A percentile compares a stretch with the other conserved stretches of the same genome.
These are phyloP conservation scores for Drechslera avenae DNA, from an alignment of 2,329 filamentous ascomycete genomes.

Conservation along the genomic window DNA sequence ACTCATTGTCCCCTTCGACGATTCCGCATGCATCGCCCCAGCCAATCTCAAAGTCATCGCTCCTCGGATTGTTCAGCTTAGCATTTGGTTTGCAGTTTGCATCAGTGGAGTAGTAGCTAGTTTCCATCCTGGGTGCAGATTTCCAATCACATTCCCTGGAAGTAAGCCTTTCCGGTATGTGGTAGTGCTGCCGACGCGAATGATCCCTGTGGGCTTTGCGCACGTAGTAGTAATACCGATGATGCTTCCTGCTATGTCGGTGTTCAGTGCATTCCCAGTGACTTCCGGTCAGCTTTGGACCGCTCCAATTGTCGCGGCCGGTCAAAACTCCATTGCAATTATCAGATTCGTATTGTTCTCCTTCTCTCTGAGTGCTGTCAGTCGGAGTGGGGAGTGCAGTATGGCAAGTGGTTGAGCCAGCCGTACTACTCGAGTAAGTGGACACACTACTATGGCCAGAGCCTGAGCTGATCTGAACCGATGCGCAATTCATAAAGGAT, in stretches of 20 bases:
- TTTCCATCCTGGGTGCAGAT: too few species aligned
- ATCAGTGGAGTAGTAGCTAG: too few species aligned
- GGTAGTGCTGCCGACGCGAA: too few species aligned
- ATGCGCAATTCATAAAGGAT: slow-evolving; percentile 53
- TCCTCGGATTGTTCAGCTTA: background rate
- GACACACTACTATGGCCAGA: slow-evolving; percentile 5
- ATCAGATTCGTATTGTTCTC: background rate
- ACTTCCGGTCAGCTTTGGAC: slow-evolving; percentile 2
- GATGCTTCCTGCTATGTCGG: slow-evolving; percentile 4
- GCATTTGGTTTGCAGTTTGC: too few species aligned
- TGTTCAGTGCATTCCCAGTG: slow-evolving; percentile 2
- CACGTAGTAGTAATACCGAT: slow-evolving; percentile 1
- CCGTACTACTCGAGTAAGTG: slow-evolving; percentile 1
- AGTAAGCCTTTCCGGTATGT: too few species aligned
- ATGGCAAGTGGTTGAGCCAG: background rate
- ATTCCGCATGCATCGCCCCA: background rate
- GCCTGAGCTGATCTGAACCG: slow-evolving; percentile 45
- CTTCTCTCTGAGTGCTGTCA: background rate
- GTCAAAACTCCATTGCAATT: background rate
- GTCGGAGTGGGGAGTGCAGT: slow-evolving; percentile 1
- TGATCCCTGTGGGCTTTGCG: too few species aligned
- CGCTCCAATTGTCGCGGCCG: background rate
- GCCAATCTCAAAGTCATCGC: background rate
- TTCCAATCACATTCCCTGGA: too few species aligned
- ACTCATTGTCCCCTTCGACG: background rate